Evolutionary conservation across 2,329 filamentous ascomycete species (phyloP).

Genomic region (Penicillium griseofulvum): DNA sequence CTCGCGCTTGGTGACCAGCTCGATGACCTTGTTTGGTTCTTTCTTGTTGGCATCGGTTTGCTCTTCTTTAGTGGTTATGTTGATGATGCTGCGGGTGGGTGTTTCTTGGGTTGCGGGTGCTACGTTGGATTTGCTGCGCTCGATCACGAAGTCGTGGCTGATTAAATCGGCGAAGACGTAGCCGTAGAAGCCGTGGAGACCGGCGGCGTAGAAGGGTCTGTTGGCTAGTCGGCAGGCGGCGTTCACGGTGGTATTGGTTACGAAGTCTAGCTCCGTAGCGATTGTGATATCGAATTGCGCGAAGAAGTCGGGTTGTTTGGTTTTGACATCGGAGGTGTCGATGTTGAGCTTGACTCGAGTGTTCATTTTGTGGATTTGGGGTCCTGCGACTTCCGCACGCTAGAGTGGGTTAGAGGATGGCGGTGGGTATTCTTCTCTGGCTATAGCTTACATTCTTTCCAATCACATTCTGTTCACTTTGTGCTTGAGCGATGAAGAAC

Average conservation of each 20-base stretch:
- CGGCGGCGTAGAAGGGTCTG: constrained; percentile 84
- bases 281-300: constrained; percentile 79
- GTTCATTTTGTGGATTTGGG: constrained; percentile 81
- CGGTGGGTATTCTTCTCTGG: not conserved
- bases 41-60: constrained; percentile 73
- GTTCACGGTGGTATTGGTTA: constrained; percentile 75
- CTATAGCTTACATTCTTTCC: constrained; percentile 65
- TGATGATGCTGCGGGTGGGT: constrained; percentile 71
- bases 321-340: constrained; percentile 65
- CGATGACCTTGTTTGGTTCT: constrained; percentile 69
- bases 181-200: constrained; percentile 84
- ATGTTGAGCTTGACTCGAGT: constrained; percentile 76
- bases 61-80: constrained; percentile 66
- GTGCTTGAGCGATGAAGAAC: constrained; percentile 73
- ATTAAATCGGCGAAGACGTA: constrained; percentile 94
- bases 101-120: constrained; percentile 65
- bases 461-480: constrained; percentile 33
- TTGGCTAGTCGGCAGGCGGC: constrained; percentile 75
- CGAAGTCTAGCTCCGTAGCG: constrained; percentile 79
- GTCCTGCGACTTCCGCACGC: constrained; percentile 75
- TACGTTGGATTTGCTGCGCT: constrained; percentile 78
- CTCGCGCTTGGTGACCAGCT: constrained; percentile 89
- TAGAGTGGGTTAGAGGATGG: constrained; percentile 30
- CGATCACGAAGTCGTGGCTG: constrained; percentile 82
- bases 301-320: constrained; percentile 73